Evolutionary conservation across 2,329 filamentous ascomycete genomes (phyloP), one percentile per base, ranked within the genome.

Genomic region (Thielaviopsis populi): DNA sequence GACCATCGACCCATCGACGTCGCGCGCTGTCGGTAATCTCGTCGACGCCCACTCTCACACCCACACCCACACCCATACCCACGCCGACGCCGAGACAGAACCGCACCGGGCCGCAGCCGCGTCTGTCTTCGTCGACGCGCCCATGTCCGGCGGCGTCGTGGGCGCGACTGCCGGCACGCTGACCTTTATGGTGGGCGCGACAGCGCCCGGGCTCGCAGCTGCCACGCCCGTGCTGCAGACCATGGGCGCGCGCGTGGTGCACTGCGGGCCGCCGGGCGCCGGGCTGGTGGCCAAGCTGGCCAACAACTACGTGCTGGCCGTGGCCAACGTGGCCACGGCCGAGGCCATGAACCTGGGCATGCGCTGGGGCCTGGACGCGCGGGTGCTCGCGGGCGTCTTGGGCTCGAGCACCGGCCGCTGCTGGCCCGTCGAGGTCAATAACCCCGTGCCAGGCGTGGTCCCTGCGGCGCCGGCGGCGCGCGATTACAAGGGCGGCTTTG

Each of bases 351-450:
- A 84, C 69, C 73, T 86, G 24, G 83, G 83, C n/a, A 78, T 84
- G 60, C 76, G 74, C 65, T 82, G 79, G 75, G 83, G 83, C 0
- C 74, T 86, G 6, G 82, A 85, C 66, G 77, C 82, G 1, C 76
- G 77, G 69, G 85, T 84, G 7, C 80, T 99, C 1, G 88, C 89
- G 0, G 84, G 86, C 61, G 84, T 99, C 74, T 89, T 99, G 77
- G 97, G 96, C 72, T 87, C 88, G 2, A 94, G 89, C 69, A 96
- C 92, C 0, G 94, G 94, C n/a, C 83, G 81, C 68, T 97, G 91
- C 79, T 99, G 94, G 94, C 91, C 92, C 0, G 94, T 87, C 70
- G 91, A 96, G 75, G 79, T 95, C 67, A 99, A 99, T 75, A 97
- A 97, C 72, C 94, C 94, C 0, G 91, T 97, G 2, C 85, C 85